Evolutionary conservation across 1,139 yeast species (phyloP), one percentile per base, ranked within the genome.

Genomic region (Wickerhamomyces sp.): DNA sequence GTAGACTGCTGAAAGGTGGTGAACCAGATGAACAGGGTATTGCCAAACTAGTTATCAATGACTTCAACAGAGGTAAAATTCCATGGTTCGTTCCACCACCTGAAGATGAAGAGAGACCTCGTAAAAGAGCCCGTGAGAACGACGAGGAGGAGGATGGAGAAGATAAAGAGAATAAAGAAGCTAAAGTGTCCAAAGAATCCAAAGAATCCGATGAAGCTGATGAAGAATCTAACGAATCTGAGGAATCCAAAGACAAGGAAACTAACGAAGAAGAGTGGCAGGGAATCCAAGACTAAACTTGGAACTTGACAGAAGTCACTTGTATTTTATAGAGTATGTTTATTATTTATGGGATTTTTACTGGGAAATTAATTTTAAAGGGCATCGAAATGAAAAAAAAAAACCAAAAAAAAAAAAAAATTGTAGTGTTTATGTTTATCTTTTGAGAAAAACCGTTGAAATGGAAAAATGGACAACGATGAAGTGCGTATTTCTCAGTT

Each of bases 51-150:
- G 82, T 92, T 26, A 74, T 92, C 59, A 89, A 87, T 55, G 98
- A 92, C 62, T 92, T 92, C 70, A 92, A 88, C 66, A 78, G 98
- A 64, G 98, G 98, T 45, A 88, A 89, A 59, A 89, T 92, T 42
- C 98, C 98, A 19, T 92, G 98, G 98, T 92, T 92, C 61, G 88
- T 88, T 26, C 80, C 94, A 27, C 97, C 98, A 34, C 97, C 97
- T 29, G 74, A 78, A 56, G 86, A 78, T 53, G 78, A 72, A 38
- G 82, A 77, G 28, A 51, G 58, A 51, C 54, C 55, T 58, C 74
- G 75, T 64, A 71, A 59, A 58, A 64, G 63, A 39, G 64, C 56
- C 25, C 52, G 46, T 22, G 55, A 49, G 14, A 63, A 61, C 19
- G 74, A 62, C 37, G 68, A 65, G 42, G 68, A 61, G 9, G 52